Conservation (phyloP, 306 rosid species). For the Benincasa hispida region DNA sequence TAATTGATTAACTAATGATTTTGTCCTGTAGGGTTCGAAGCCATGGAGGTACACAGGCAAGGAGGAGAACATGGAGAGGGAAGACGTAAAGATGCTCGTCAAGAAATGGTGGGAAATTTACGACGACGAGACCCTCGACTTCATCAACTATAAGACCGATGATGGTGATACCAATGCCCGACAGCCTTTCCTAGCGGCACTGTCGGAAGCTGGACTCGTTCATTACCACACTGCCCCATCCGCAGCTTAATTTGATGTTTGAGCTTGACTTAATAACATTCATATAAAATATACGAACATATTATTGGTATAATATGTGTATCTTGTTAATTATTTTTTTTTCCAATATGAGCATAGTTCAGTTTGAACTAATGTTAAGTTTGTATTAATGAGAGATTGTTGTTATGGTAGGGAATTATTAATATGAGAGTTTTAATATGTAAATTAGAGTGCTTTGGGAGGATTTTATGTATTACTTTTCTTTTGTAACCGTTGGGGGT, state of each 20-base stretch:
- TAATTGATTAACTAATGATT: too few species aligned
- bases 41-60: constrained; percentile 83
- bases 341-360: too few species aligned
- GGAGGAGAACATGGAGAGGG: constrained; percentile 70
- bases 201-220: constrained; percentile 9
- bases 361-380: too few species aligned
- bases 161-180: not conserved
- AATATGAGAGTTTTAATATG: not conserved
- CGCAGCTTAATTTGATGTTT: constrained; percentile 4
- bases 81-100: constrained; percentile 61
- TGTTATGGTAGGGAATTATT: not conserved
- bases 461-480: not conserved
- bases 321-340: not conserved
- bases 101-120: constrained; percentile 72
- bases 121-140: constrained; percentile 54
- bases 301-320: not conserved
- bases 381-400: not conserved
- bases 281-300: too few species aligned
- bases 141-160: not conserved
- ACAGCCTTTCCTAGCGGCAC: constrained; percentile 7
- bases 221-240: constrained; percentile 14
- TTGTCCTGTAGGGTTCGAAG: constrained; percentile 48
- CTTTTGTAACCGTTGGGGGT: not conserved
- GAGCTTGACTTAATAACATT: too few species aligned
- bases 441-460: not conserved